Percentiles rank a stretch among this genome's conserved stretches.
Conservation (phyloP, 345 rosid genomes). For the Clarkia xantiana region DNA sequence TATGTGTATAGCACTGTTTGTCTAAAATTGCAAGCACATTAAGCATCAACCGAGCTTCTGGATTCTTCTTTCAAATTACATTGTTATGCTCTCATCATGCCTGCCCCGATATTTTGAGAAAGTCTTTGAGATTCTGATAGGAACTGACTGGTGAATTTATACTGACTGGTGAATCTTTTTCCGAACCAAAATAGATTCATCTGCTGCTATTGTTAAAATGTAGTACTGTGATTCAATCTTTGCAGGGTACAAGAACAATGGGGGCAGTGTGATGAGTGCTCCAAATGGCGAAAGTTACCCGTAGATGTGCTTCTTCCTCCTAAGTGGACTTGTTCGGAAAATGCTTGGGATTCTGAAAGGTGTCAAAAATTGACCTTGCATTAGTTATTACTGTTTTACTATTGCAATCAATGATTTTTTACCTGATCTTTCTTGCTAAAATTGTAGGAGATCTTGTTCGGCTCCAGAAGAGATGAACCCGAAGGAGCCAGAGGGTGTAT, state of each 20-base stretch:
- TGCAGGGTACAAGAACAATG: slow-evolving; percentile 64
- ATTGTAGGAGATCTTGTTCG: slow-evolving; percentile 52
- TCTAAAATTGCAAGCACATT: too few species aligned
- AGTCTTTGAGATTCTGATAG: too few species aligned
- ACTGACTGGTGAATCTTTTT: too few species aligned
- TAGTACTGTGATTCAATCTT: not conserved
- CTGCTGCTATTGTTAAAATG: too few species aligned
- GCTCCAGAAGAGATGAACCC: slow-evolving; percentile 44
- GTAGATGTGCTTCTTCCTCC: slow-evolving; percentile 55
- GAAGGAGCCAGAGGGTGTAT: slow-evolving; percentile 49
- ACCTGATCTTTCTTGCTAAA: slow-evolving; percentile 7
- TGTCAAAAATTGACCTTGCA: slow-evolving; percentile 6
- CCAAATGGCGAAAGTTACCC: slow-evolving; percentile 75
- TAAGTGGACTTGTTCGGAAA: slow-evolving; percentile 63
- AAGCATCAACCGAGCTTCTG: too few species aligned
- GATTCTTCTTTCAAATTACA: too few species aligned
- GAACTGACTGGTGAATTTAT: too few species aligned
- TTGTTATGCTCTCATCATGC: too few species aligned
- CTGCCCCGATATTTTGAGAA: too few species aligned
- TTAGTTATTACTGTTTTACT: not conserved
- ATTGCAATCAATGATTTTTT: not conserved
- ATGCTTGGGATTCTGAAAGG: slow-evolving; percentile 66
- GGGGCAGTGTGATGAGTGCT: slow-evolving; percentile 80
- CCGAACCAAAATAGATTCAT: too few species aligned
- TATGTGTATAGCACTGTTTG: too few species aligned